A percentile compares a stretch with the other conserved stretches of the same genome.
These are phyloP conservation scores for Diaporthe ilicicola DNA, from an alignment of 2,329 filamentous ascomycete species.

Conservation along the genomic window DNA sequence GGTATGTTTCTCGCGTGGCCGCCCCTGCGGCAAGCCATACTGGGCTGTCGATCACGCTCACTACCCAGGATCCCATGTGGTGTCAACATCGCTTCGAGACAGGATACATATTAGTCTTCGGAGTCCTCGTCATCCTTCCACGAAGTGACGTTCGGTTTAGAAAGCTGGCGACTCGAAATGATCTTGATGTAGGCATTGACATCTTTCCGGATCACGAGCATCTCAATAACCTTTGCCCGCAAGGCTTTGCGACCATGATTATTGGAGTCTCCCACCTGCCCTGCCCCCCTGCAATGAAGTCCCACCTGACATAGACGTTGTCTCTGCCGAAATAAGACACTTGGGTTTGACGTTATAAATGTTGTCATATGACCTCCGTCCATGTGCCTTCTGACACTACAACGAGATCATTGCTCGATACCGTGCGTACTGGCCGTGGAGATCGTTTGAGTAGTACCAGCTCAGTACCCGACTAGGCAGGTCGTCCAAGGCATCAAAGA, in stretches of 20 bases:
- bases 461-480: slow-evolving; percentile 3
- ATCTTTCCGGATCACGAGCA: neutral
- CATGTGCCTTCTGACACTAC: too few species aligned
- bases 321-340: too few species aligned
- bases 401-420: neutral
- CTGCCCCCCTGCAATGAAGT: neutral
- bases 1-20: neutral
- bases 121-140: neutral
- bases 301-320: too few species aligned
- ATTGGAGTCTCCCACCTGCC: neutral
- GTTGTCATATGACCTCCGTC: too few species aligned
- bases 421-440: neutral
- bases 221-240: neutral
- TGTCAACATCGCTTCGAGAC: neutral
- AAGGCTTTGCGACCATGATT: neutral
- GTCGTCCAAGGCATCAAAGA: slow-evolving; percentile 1
- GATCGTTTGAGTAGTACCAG: slow-evolving; percentile 4
- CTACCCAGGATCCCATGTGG: neutral
- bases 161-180: neutral
- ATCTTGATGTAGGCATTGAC: neutral
- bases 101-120: neutral
- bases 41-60: neutral
- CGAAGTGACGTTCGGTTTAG: neutral
- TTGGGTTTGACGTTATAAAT: too few species aligned
- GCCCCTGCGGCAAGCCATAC: neutral